Percentiles rank a stretch among this genome's conserved stretches.
phyloP scores from a whole-genome alignment of 179 eudicot genomes.

The Spergularia azorica region DNA sequence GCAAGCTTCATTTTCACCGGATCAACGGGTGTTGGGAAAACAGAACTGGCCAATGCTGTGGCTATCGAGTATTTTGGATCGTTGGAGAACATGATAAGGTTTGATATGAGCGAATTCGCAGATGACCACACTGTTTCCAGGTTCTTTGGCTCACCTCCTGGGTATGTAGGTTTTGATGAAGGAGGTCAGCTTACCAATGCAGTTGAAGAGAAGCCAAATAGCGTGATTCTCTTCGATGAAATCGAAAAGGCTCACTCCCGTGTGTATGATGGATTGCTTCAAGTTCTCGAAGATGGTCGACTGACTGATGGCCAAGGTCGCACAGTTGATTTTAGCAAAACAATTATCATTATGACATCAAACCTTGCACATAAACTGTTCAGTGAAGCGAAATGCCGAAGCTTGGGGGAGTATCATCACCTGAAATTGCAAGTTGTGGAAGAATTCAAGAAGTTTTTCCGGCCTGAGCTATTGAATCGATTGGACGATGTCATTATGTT shows the following conservation, averaged over 20 bases:
- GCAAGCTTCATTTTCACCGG: slow-evolving; percentile 43
- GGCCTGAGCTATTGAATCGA: not conserved
- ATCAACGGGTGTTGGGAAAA: slow-evolving; percentile 40
- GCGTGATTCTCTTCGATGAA: slow-evolving; percentile 31
- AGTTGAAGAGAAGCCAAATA: no score
- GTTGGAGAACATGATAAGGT: slow-evolving; percentile 24
- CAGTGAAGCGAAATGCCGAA: no score
- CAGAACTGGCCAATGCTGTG: slow-evolving; percentile 35
- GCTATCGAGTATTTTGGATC: slow-evolving; percentile 37
- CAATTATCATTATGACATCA: slow-evolving; percentile 37
- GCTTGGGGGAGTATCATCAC: no score
- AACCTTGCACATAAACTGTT: no score
- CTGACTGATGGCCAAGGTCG: slow-evolving; percentile 36
- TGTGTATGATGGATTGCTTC: no score
- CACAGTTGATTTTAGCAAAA: slow-evolving; percentile 35
- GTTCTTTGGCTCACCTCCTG: slow-evolving; percentile 22
- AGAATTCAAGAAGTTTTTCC: not conserved
- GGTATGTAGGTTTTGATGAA: slow-evolving; percentile 29
- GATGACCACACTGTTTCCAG: no score
- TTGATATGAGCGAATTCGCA: no score
- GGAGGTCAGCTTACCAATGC: slow-evolving; percentile 36
- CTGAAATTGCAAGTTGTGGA: not conserved
- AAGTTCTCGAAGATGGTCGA: slow-evolving; percentile 34
- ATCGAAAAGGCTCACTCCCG: slow-evolving; percentile 41
- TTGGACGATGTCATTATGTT: not conserved